A percentile compares a stretch with the other conserved stretches of the same genome.
These are phyloP conservation scores for Monilinia polystroma DNA, from an alignment of 2,329 filamentous ascomycete species.

Conservation along the genomic window DNA sequence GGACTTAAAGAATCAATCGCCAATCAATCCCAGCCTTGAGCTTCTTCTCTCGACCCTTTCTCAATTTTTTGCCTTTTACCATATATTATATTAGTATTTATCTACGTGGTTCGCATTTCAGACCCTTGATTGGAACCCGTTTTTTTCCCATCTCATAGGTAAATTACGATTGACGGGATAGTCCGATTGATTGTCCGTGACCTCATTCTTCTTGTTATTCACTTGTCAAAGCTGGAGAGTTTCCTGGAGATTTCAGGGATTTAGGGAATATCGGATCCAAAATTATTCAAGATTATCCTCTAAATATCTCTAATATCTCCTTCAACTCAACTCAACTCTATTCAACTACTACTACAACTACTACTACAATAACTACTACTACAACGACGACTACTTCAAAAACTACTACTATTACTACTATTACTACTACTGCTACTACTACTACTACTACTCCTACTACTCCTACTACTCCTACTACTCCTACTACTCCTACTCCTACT, in stretches of 20 bases:
- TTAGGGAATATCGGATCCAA: conserved; percentile 4
- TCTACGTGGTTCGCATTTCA: conserved; percentile 15
- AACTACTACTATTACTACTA: too few species aligned
- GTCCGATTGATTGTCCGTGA: conserved; percentile 15
- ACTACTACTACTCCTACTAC: too few species aligned
- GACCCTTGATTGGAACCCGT: conserved; percentile 18
- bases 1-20: background rate
- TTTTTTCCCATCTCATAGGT: conserved; percentile 4
- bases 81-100: background rate
- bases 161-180: conserved; percentile 3
- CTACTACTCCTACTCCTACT: too few species aligned
- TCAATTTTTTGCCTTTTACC: background rate
- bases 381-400: too few species aligned
- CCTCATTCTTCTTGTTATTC: conserved; percentile 4
- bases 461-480: too few species aligned
- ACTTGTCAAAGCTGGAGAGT: background rate
- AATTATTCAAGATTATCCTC: conserved; percentile 10
- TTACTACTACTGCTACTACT: too few species aligned
- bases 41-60: background rate
- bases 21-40: conserved; percentile 6
- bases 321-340: background rate
- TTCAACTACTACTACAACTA: too few species aligned
- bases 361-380: too few species aligned
- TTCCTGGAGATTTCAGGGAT: conserved; percentile 13
- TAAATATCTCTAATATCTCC: background rate